Conservation (phyloP, 2,329 filamentous ascomycete species). For the Phaeosphaeriaceae sp. region DNA sequence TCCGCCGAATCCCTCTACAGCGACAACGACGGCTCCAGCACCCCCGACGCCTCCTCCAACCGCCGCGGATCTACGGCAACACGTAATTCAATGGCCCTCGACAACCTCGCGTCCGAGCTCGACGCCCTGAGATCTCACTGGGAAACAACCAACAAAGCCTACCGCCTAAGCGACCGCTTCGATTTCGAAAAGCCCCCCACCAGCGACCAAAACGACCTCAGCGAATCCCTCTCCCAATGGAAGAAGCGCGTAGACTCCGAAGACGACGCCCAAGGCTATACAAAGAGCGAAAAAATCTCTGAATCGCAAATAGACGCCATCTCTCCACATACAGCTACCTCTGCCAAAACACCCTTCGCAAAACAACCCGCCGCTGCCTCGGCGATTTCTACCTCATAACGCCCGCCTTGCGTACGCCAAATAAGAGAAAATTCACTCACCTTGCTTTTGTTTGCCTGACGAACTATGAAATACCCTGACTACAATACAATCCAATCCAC, state of each 20-base stretch:
- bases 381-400: too few relatives aligned
- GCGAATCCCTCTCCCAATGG: slow-evolving; percentile 45
- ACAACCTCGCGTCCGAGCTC: slow-evolving; percentile 89
- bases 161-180: slow-evolving; percentile 86
- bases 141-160: slow-evolving; percentile 95
- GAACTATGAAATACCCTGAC: too few relatives aligned
- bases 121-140: slow-evolving; percentile 90
- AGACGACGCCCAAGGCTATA: slow-evolving; percentile 25
- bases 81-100: slow-evolving; percentile 74
- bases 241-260: slow-evolving; percentile 40
- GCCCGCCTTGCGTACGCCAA: too few relatives aligned
- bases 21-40: slow-evolving; percentile 46
- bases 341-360: too few relatives aligned
- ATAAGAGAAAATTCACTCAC: too few relatives aligned
- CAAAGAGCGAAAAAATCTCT: background rate
- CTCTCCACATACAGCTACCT: too few relatives aligned
- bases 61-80: slow-evolving; percentile 38
- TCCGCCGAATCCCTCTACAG: slow-evolving; percentile 60
- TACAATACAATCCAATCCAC: too few relatives aligned
- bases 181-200: slow-evolving; percentile 72
- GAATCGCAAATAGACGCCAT: too few relatives aligned
- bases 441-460: too few relatives aligned
- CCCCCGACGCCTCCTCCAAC: slow-evolving; percentile 35
- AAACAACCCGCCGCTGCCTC: too few relatives aligned
- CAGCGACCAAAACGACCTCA: slow-evolving; percentile 39